Evolutionary conservation across 768 basidiomycete genomes (phyloP), one percentile per base, ranked within the genome.

Genomic region (Mrakia gelida): DNA sequence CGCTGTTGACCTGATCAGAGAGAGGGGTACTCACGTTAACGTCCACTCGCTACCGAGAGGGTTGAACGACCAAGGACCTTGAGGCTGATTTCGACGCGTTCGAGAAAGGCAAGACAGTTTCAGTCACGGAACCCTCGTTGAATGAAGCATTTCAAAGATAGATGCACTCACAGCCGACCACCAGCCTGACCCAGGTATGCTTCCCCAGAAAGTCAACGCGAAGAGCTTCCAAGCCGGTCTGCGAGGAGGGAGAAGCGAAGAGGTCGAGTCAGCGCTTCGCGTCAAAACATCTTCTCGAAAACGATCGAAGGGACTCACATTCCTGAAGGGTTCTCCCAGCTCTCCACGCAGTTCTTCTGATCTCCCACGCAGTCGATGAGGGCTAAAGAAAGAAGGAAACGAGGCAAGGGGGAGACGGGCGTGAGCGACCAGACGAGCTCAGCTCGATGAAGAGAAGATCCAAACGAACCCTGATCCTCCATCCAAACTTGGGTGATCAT

Each of bases 161-260:
- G n/a, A n/a, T n/a, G n/a, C n/a, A n/a, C 63, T 32, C 15, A 65
- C 63, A 38, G 63, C 30, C 9, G n/a, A 13, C 63, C 63, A 65
- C 30, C n/a, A 34, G 32, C 10, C n/a, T 7, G n/a, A 26, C 30
- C 63, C 63, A 32, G 63, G 63, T 13, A 32, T 30, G 16, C n/a
- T 28, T 65, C 63, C 63, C 63, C 63, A 65, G 63, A 65, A 65
- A 8, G 30, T 65, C 30, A 65, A 30, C 9, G 63, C 63, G 15
- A 65, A 65, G 2, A 65, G 30, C 63, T 65, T 65, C 63, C 63
- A 65, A 21, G 63, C 30, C 32, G 63, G 63, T 28, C 63, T 65
- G 30, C 23, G 54, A n/a, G 9, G 23, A 1, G 11, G 26, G 8
- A n/a, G n/a, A 56, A 23, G 30, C 62, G 32, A 65, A 7, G 30